Conservation (phyloP, 2,329 filamentous ascomycete species). For the Capronia americana region DNA sequence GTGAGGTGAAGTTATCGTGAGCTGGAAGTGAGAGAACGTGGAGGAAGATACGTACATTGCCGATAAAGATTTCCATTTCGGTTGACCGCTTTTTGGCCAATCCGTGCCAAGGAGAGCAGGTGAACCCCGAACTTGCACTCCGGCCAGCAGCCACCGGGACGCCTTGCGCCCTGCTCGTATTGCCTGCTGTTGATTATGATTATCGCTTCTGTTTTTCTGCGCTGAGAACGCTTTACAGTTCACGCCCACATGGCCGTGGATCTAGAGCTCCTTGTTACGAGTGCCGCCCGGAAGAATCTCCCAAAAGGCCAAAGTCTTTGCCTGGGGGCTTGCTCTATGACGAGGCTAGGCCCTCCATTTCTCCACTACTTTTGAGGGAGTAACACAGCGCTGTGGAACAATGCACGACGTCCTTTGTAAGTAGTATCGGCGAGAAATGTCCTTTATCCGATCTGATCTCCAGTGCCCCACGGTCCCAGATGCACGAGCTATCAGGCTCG, state of each 20-base stretch:
- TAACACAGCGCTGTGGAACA: background rate
- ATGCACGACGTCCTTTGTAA: no score
- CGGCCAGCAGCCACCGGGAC: background rate
- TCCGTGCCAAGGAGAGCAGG: background rate
- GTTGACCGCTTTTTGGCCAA: slow-evolving; percentile 1
- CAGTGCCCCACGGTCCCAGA: background rate
- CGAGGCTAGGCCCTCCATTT: background rate
- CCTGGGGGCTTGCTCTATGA: background rate
- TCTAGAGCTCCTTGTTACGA: background rate
- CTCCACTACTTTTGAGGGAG: no score
- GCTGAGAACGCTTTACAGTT: background rate
- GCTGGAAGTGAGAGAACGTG: background rate
- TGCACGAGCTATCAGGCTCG: background rate
- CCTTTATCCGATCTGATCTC: background rate
- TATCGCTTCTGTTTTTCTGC: background rate
- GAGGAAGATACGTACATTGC: background rate
- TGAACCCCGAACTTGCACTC: background rate
- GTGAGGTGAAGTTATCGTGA: background rate
- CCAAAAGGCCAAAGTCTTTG: background rate
- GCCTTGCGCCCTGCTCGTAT: background rate
- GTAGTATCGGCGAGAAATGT: background rate
- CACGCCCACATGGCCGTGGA: background rate
- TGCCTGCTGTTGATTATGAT: background rate
- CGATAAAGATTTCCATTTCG: background rate
- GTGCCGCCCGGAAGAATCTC: background rate